phyloP scores from a whole-genome alignment of 1,139 yeast species.

The Pichia sp. region DNA sequence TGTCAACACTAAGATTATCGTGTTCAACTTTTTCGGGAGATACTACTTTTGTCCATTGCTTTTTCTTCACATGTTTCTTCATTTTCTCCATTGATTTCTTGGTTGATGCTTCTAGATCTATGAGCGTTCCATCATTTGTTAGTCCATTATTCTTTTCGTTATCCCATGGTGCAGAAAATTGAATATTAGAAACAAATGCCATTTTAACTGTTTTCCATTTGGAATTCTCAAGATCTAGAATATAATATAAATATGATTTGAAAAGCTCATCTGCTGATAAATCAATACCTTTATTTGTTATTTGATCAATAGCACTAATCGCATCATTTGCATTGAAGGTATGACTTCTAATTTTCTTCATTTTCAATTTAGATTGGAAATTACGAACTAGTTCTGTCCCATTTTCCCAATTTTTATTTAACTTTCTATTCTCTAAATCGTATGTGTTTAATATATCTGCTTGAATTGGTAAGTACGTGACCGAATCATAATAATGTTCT shows the following conservation, averaged over 20 bases:
- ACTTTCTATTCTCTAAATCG: not conserved
- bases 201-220: conserved; percentile 14
- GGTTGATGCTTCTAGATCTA: not conserved
- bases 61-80: no score
- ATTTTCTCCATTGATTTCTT: not conserved
- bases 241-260: conserved; percentile 10
- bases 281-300: not conserved
- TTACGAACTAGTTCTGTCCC: not conserved
- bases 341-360: not conserved
- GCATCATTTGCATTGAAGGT: not conserved
- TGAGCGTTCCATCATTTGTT: conserved; percentile 1
- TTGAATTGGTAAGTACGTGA: conserved; percentile 10
- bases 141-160: not conserved
- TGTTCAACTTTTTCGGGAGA: no score
- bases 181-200: conserved; percentile 8
- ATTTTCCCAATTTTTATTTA: conserved; percentile 3
- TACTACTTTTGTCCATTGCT: not conserved
- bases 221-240: conserved; percentile 9
- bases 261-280: not conserved
- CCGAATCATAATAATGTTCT: conserved; percentile 9
- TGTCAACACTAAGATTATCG: no score
- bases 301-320: not conserved
- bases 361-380: conserved; percentile 1
- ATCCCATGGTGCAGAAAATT: conserved; percentile 11
- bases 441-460: conserved; percentile 1